Evolutionary conservation across 2,329 filamentous ascomycete species (phyloP).

Genomic region (Cryphonectria radicalis): DNA sequence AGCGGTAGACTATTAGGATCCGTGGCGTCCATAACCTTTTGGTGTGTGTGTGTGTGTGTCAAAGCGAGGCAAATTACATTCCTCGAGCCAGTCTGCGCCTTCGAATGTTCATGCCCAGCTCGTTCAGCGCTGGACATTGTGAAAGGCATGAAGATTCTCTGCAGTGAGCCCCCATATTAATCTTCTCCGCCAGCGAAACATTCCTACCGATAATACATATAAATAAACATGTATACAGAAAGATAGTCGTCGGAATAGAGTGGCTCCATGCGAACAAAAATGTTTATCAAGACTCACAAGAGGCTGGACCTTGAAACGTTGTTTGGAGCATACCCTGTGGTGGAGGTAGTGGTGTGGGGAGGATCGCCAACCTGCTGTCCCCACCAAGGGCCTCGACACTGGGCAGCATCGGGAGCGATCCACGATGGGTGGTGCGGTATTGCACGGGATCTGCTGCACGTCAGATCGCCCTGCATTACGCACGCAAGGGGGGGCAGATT

Average conservation of each 20-base stretch:
- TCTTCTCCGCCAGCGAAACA: not conserved
- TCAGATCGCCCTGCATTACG: conserved; percentile 4
- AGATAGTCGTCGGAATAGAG: not conserved
- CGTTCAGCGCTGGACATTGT: not conserved
- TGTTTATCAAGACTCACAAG: not conserved
- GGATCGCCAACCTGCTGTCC: not conserved
- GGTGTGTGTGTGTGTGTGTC: not conserved
- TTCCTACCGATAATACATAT: not conserved
- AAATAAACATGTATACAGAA: not conserved
- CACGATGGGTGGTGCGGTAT: not conserved
- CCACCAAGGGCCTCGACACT: not conserved
- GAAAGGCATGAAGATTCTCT: not conserved
- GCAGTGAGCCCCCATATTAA: not conserved
- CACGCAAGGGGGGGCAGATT: not conserved
- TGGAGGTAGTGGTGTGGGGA: not conserved
- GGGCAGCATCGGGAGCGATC: not conserved
- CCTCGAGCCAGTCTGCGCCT: not conserved
- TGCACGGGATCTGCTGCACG: not conserved
- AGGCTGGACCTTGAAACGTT: not conserved
- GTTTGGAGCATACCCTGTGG: not conserved
- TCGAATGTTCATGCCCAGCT: not conserved
- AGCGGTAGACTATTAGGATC: not conserved
- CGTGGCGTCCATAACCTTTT: not conserved
- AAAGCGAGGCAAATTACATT: not conserved
- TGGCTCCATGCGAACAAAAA: not conserved